phyloP scores from a whole-genome alignment of 768 basidiomycete genomes.

The Nidularia pulvinata region DNA sequence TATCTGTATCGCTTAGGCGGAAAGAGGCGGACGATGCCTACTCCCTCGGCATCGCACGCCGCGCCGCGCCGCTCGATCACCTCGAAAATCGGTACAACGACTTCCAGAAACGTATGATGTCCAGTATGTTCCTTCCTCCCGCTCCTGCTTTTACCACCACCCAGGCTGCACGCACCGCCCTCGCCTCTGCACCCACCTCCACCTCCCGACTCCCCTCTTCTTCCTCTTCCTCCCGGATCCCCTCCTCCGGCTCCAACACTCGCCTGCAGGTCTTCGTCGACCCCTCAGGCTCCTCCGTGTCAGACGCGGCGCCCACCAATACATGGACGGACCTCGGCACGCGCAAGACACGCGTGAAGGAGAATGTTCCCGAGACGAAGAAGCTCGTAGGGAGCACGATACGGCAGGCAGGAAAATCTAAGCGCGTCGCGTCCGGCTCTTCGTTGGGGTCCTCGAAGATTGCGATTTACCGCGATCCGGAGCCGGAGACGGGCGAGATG shows the following conservation, averaged over 20 bases:
- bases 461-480: constrained; percentile 64
- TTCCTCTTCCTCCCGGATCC: constrained; percentile 19
- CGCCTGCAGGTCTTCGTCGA: constrained; percentile 77
- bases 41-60: constrained; percentile 83
- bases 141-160: constrained; percentile 28
- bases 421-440: constrained; percentile 45
- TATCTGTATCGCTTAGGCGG: constrained; percentile 44
- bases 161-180: constrained; percentile 26
- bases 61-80: constrained; percentile 78
- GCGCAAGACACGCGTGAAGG: constrained; percentile 77
- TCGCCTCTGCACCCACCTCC: constrained; percentile 40
- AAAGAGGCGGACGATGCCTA: constrained; percentile 91
- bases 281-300: constrained; percentile 51
- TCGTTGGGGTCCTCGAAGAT: constrained; percentile 51
- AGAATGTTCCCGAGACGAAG: constrained; percentile 71
- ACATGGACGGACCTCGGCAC: constrained; percentile 77
- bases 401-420: constrained; percentile 58
- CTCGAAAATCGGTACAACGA: constrained; percentile 78
- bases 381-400: constrained; percentile 70
- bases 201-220: constrained; percentile 32
- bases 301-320: constrained; percentile 37
- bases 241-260: constrained; percentile 45
- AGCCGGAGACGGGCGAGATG: constrained; percentile 34
- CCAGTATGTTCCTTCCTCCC: constrained; percentile 35
- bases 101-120: constrained; percentile 93